Conservation (phyloP, 768 basidiomycete species). For the Tulasnella sp. region DNA sequence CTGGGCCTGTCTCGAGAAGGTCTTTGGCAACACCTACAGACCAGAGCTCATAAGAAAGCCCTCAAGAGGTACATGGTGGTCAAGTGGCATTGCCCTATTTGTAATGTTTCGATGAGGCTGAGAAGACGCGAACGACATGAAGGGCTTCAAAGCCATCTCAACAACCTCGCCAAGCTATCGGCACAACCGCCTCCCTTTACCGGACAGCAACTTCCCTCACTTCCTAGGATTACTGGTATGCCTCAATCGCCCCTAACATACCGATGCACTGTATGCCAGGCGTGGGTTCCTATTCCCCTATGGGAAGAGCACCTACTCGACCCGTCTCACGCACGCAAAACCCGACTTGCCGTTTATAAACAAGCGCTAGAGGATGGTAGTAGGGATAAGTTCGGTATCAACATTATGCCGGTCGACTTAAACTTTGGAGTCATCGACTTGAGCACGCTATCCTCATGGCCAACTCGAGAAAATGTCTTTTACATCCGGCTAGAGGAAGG, state of each 20-base stretch:
- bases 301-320: background rate
- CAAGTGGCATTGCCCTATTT: background rate
- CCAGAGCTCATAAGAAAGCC: background rate
- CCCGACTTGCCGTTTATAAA: background rate
- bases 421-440: slow-evolving; percentile 26
- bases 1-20: background rate
- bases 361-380: slow-evolving; percentile 17
- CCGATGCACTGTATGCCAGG: background rate
- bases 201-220: background rate
- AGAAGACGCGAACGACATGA: background rate
- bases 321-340: background rate
- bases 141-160: background rate
- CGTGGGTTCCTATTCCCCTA: background rate
- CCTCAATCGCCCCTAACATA: background rate
- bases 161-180: background rate
- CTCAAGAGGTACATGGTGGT: background rate
- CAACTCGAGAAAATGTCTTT: background rate
- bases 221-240: background rate
- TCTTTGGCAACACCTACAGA: background rate
- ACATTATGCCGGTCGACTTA: background rate
- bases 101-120: background rate
- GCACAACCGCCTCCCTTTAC: too few relatives aligned
- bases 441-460: background rate
- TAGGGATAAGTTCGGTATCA: slow-evolving; percentile 25
- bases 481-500: background rate